A percentile compares a stretch with the other conserved stretches of the same genome.
These are phyloP conservation scores for Ilex paraguariensis DNA, from an alignment of 305 asterid species.

Conservation along the genomic window DNA sequence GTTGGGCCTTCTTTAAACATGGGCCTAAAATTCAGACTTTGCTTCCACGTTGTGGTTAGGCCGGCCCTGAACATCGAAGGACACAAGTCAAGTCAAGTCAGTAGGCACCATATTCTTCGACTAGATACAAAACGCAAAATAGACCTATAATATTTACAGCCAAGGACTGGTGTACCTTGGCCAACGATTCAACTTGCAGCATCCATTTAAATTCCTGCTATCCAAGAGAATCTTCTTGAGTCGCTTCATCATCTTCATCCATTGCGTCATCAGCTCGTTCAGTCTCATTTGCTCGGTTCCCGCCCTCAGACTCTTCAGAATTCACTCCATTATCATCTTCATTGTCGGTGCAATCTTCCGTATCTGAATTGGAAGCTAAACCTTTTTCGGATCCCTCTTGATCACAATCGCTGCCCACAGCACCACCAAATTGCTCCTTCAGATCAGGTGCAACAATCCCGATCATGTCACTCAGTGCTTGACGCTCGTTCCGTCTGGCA, in stretches of 20 bases:
- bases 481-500: conserved; percentile 44
- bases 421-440: conserved; percentile 61
- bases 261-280: conserved; percentile 25
- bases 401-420: conserved; percentile 33
- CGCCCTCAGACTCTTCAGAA: conserved; percentile 32
- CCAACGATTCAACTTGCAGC: no score
- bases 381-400: conserved; percentile 34
- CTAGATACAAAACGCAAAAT: no score
- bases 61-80: no score
- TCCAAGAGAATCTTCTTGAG: conserved; percentile 52
- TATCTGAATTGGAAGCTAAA: conserved; percentile 45
- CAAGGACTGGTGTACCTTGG: no score
- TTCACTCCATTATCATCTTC: conserved; percentile 26
- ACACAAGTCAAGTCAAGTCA: no score
- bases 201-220: conserved; percentile 14
- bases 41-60: no score
- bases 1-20: no score
- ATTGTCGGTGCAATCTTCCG: conserved; percentile 47
- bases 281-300: conserved; percentile 25
- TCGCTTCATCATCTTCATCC: conserved; percentile 59
- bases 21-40: no score
- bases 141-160: no score
- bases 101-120: no score
- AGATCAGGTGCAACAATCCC: conserved; percentile 71
- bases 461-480: conserved; percentile 65